Base-by-base conservation (phyloP, 495 filamentous ascomycete species). In the Letharia columbiana region DNA sequence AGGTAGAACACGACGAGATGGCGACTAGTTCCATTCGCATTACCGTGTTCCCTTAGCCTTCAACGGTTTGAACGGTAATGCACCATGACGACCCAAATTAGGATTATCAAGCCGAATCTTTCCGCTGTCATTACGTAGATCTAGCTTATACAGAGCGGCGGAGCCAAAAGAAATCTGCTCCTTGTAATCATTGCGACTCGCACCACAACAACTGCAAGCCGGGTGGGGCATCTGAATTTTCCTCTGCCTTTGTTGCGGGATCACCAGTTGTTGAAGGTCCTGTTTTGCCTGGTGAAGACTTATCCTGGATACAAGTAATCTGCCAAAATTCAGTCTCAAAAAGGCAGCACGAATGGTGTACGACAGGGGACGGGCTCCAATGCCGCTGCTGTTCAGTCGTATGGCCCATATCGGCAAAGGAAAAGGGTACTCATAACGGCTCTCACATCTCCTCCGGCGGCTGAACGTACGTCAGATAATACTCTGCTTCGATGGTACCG, bases 401-500 rank as follows among this genome's bases (percentile, higher is more conserved):
- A 67, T 39, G 59, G 58, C 17, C 65, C 56, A 31, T 66, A 45
- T 67, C 67, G 67, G 13, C 69, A 61, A 56, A 60, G 63, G 33
- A 64, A 67, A 59, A 61, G 60, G 65, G 68, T 70, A 65, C 20
- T 58, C 13, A 28, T 2, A n/a, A 35, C 4, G 31, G 33, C 56
- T n/a, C 60, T 17, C 2, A 49, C 17, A 0, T n/a, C 42, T 39
- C 12, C 31, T 58, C 44, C 45, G 18, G 44, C 37, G 20, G 45
- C 64, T 66, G 47, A 71, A 40, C 78, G 77, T 7, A 82, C 78
- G 72, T 40, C 81, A 83, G 65, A 81, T 95, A 58, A 85, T 96
- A 23, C 78, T 96, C 6, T 95, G 91, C 71, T 96, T 96, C 66
- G 91, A 96, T 73, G 91, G 91, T 35, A 96, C 91, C 0, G 91